Base-by-base conservation (phyloP, 768 basidiomycete species). In the Termitomyces sp. region DNA sequence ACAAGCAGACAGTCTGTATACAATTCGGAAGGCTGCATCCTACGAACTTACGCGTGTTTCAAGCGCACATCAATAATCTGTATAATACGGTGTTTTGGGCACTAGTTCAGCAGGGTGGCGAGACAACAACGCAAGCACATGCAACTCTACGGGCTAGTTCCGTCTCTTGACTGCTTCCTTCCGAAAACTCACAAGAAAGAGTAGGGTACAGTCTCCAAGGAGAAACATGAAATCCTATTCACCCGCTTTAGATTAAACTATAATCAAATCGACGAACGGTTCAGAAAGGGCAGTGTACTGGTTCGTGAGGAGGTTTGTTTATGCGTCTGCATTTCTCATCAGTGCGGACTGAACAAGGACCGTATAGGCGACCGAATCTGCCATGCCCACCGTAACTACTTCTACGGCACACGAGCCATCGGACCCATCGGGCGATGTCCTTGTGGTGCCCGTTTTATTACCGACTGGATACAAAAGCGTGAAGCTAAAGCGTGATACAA, bases 31-130 rank as follows among this genome's bases (percentile, higher is more conserved):
- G 11, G 11, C n/a, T 40, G 17, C 29, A n/a, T 42, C 42, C 34
- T 42, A 5, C n/a, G 46, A 40, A 35, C 50, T 57, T 34, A 50
- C 31, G 45, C 29, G 14, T 47, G 32, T 63, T 38, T 32, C 51
- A 68, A 98, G 95, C 97, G 0, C 97, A 99, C 68, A 89, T 98
- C 68, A 99, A 99, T 68, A 99, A 99, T 68, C 74, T 99, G 23
- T 95, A 98, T 75, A 99, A 99, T 66, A 98, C 97, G 0, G 77
- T 76, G 0, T 99, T 98, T 67, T 98, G 96, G 97, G 90, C 94
- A 0, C 81, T 99, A 34, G 85, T 98, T 0, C 87, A 87, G 43
- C 80, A 90, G 63, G 90, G 87, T n/a, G 89, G 87, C 0, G 76
- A 90, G 68, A 85, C 84, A 1, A 85, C 87, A 1, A 78, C 85